A percentile compares a stretch with the other conserved stretches of the same genome.
Evolutionary conservation across 2,329 filamentous ascomycete species (phyloP).

Genomic region (Botrytis tulipae): DNA sequence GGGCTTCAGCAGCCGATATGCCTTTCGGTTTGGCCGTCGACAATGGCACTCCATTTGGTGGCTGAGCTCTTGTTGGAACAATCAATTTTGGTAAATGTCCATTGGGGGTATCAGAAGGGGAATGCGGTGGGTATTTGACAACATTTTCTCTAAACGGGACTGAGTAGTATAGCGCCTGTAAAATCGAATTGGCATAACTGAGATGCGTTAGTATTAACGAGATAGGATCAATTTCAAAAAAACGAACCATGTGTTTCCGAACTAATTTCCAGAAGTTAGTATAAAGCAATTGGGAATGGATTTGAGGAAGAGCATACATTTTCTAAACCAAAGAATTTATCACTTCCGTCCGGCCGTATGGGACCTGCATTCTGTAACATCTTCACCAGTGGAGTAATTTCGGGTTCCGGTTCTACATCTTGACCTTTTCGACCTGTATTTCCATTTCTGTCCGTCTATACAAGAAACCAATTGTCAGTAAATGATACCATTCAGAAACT

Average conservation of each 20-base stretch:
- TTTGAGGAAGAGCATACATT: conserved; percentile 66
- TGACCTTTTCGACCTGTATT: conserved; percentile 34
- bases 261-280: conserved; percentile 53
- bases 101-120: conserved; percentile 68
- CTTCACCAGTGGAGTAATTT: conserved; percentile 64
- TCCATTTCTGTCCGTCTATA: conserved; percentile 29
- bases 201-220: conserved; percentile 32
- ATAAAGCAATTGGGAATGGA: conserved; percentile 5
- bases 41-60: conserved; percentile 46
- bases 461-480: conserved; percentile 25
- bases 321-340: conserved; percentile 98
- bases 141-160: conserved; percentile 91
- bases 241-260: conserved; percentile 90
- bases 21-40: conserved; percentile 52
- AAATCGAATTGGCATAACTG: conserved; percentile 97
- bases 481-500: neutral
- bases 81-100: conserved; percentile 56
- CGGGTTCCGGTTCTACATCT: conserved; percentile 43
- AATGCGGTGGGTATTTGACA: conserved; percentile 79
- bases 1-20: conserved; percentile 54
- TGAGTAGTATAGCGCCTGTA: conserved; percentile 96
- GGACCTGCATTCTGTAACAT: conserved; percentile 81
- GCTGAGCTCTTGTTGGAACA: conserved; percentile 54
- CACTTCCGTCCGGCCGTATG: conserved; percentile 81
- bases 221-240: conserved; percentile 1